Evolutionary conservation across 2,329 filamentous ascomycete species (phyloP).

Genomic region (Magnaporthiopsis poae): DNA sequence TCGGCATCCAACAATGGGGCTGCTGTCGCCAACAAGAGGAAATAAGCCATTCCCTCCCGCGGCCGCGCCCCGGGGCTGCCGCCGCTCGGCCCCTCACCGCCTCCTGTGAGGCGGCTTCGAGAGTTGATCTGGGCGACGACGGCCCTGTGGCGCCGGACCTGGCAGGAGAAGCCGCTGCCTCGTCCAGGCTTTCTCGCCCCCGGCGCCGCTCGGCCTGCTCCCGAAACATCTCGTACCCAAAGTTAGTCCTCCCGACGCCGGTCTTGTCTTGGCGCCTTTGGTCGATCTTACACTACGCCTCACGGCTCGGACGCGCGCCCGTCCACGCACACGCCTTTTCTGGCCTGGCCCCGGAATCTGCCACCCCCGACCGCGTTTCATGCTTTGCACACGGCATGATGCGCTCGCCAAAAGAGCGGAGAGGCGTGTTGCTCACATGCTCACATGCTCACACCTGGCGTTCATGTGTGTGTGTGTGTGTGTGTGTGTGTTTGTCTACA

Average conservation of each 20-base stretch:
- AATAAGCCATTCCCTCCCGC: background rate
- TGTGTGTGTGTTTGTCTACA: background rate
- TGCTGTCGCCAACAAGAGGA: constrained; percentile 13
- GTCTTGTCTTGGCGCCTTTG: background rate
- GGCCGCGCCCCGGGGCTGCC: background rate
- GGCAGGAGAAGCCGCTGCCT: background rate
- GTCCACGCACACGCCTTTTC: background rate
- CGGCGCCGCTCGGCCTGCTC: too few species aligned
- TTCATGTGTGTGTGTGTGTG: too few species aligned
- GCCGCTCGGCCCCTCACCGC: background rate
- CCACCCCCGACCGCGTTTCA: background rate
- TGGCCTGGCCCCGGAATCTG: background rate
- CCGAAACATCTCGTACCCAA: background rate
- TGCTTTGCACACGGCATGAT: background rate
- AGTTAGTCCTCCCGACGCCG: background rate
- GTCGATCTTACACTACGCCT: background rate
- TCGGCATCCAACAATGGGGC: constrained; percentile 12
- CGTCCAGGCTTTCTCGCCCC: background rate
- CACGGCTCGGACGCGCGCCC: background rate
- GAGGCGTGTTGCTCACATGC: background rate
- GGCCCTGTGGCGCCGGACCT: background rate
- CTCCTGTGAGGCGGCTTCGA: background rate
- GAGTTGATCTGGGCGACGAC: background rate
- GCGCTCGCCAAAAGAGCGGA: background rate
- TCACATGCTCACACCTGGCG: background rate